A percentile compares a stretch with the other conserved stretches of the same genome.
Conservation (phyloP, 352 stramenopile species). For the Aphanomyces cochlioides region DNA sequence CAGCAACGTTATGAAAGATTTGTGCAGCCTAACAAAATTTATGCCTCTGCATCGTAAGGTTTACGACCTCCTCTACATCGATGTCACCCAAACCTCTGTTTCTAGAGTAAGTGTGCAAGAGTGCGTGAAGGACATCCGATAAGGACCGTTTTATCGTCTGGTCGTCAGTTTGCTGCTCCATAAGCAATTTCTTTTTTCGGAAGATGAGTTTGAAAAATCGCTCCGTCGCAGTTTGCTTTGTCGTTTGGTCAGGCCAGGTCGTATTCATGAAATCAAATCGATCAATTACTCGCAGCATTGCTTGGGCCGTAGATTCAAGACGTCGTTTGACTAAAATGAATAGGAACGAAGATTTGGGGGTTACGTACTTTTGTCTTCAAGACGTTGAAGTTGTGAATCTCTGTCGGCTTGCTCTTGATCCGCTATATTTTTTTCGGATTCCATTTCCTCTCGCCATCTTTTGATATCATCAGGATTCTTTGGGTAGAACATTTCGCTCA, state of each 20-base stretch:
- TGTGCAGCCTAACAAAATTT: conserved; percentile 32
- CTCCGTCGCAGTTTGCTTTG: conserved; percentile 47
- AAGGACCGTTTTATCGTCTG: background rate
- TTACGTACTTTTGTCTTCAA: conserved; percentile 63
- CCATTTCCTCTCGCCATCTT: conserved; percentile 65
- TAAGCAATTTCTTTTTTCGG: conserved; percentile 36
- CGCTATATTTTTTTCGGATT: conserved; percentile 51
- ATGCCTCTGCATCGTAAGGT: conserved; percentile 16
- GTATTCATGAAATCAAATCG: conserved; percentile 53
- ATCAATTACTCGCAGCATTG: conserved; percentile 63
- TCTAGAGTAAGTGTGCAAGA: conserved; percentile 75
- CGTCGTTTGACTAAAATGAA: conserved; percentile 49
- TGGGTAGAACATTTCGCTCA: conserved; percentile 62
- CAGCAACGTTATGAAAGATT: conserved; percentile 54
- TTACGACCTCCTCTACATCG: conserved; percentile 37
- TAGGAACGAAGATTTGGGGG: background rate
- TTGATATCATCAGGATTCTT: conserved; percentile 44
- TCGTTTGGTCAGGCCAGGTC: conserved; percentile 50
- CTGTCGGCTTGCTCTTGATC: conserved; percentile 72
- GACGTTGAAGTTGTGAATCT: conserved; percentile 48
- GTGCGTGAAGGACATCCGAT: conserved; percentile 43
- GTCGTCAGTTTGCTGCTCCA: background rate
- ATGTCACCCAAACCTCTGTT: conserved; percentile 74
- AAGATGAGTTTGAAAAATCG: conserved; percentile 67
- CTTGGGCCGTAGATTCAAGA: conserved; percentile 63